Evolutionary conservation across 192 early-diverging fungal genomes (phyloP), one percentile per base, ranked within the genome.

Genomic region (Backusella australiensis): DNA sequence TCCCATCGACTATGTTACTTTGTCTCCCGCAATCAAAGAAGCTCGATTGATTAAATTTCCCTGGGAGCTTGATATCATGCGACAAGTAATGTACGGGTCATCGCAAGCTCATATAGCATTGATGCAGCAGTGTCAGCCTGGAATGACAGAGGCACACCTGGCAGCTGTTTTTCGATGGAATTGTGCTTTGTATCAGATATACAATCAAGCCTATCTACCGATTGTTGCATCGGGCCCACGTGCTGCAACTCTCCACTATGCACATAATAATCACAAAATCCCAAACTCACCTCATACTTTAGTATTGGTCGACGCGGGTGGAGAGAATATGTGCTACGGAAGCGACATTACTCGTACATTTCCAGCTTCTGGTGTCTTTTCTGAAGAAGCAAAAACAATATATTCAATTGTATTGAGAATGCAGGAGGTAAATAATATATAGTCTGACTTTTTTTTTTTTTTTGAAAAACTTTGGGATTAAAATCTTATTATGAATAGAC

Each of bases 301-400:
- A 72, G 86, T 97, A 15, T 80, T 98, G 68, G 90, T 97, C 19
- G 97, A 98, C 78, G 96, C 96, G 26, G 94, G 96, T 32, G 93
- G 92, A 69, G 93, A 96, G 73, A 82, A 77, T 56, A 75, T 87
- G n/a, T 90, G 89, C 82, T 98, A 98, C 77, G 96, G 94, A 36
- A 91, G 90, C 34, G 97, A 98, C 68, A 96, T 98, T 76, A 98
- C 97, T 8, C 88, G 96, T 34, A 92, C 91, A 7, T 98, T 89
- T 86, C 97, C 97, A 6, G 86, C 93, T 36, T 90, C 90, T 49
- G 91, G 93, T 14, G 84, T 85, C 72, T 97, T 93, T 78, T 83
- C 90, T 14, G 82, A 85, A 26, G 89, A 93, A 75, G 91, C 89
- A 68, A 93, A 92, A 74, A 90, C 82, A 9, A 89, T 96, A 71